Evolutionary conservation across 306 rosid species (phyloP).

Genomic region (Ammopiptanthus mongolicus): DNA sequence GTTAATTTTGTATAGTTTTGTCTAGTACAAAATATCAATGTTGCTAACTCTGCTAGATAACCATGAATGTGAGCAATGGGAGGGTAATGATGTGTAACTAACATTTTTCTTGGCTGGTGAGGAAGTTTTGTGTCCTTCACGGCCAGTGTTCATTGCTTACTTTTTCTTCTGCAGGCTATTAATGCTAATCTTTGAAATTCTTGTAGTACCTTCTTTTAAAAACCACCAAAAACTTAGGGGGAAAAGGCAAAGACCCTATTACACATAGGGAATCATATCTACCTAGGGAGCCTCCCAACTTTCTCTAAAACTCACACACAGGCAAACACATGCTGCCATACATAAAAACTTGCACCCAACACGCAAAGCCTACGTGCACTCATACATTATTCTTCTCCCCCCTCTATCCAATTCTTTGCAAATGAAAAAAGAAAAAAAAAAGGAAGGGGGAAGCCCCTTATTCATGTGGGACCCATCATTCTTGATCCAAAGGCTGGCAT

Average conservation of each 20-base stretch:
- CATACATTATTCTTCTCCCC: constrained; percentile 48
- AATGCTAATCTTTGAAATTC: constrained; percentile 34
- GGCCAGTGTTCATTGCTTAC: constrained; percentile 5
- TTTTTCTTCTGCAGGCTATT: constrained; percentile 1
- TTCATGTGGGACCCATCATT: constrained; percentile 26
- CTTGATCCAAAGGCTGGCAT: constrained; percentile 32
- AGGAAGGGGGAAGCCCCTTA: not conserved
- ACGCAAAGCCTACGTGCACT: constrained; percentile 83
- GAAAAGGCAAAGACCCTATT: constrained; percentile 34
- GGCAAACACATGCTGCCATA: constrained; percentile 36
- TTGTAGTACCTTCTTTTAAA: constrained; percentile 22
- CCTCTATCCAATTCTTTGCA: constrained; percentile 22
- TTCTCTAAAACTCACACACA: constrained; percentile 22
- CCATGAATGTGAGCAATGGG: no score
- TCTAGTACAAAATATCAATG: no score
- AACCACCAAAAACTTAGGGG: constrained; percentile 38
- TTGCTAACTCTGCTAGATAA: no score
- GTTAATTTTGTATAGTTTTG: no score
- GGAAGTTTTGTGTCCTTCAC: constrained; percentile 15
- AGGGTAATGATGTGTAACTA: no score
- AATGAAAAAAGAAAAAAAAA: no score
- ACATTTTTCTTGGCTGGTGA: not conserved
- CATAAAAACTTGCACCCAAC: constrained; percentile 60
- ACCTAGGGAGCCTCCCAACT: constrained; percentile 32
- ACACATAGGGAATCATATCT: constrained; percentile 56